Conservation (phyloP, 495 filamentous ascomycete genomes). For the Penicillium lagena region DNA sequence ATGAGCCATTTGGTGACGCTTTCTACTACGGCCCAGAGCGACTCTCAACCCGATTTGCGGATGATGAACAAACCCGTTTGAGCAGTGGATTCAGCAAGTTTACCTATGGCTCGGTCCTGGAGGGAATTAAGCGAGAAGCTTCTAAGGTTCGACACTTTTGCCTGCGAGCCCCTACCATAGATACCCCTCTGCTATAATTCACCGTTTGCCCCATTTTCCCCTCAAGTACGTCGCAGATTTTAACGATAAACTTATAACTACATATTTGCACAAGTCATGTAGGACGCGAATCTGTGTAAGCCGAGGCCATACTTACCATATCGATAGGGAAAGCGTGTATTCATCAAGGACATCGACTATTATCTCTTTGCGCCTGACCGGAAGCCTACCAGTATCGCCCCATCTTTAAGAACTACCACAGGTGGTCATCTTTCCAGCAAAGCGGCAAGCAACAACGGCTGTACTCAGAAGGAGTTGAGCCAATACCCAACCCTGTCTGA, state of each 20-base stretch:
- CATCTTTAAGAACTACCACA: constrained; percentile 58
- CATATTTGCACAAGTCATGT: no score
- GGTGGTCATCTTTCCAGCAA: constrained; percentile 52
- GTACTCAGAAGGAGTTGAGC: constrained; percentile 32
- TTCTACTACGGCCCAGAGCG: constrained; percentile 94
- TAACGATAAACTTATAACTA: no score
- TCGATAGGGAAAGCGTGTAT: constrained; percentile 63
- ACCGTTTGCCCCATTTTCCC: no score
- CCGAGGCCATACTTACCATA: constrained; percentile 30
- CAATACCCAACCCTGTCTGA: constrained; percentile 52
- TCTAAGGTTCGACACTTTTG: constrained; percentile 53
- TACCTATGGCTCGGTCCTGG: constrained; percentile 71
- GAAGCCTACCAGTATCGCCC: constrained; percentile 65
- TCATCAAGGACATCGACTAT: constrained; percentile 96
- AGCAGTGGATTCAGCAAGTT: constrained; percentile 69
- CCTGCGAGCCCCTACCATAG: neutral
- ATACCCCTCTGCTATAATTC: neutral
- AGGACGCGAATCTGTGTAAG: neutral
- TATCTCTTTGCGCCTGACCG: constrained; percentile 74
- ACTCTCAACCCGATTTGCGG: constrained; percentile 65
- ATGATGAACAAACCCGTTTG: constrained; percentile 61
- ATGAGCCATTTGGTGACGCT: constrained; percentile 97
- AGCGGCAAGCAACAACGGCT: constrained; percentile 16
- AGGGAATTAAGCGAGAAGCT: constrained; percentile 58
- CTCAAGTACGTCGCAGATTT: no score